A percentile compares a stretch with the other conserved stretches of the same genome.
phyloP scores from a whole-genome alignment of 2,329 filamentous ascomycete genomes.

The Claviceps monticola region DNA sequence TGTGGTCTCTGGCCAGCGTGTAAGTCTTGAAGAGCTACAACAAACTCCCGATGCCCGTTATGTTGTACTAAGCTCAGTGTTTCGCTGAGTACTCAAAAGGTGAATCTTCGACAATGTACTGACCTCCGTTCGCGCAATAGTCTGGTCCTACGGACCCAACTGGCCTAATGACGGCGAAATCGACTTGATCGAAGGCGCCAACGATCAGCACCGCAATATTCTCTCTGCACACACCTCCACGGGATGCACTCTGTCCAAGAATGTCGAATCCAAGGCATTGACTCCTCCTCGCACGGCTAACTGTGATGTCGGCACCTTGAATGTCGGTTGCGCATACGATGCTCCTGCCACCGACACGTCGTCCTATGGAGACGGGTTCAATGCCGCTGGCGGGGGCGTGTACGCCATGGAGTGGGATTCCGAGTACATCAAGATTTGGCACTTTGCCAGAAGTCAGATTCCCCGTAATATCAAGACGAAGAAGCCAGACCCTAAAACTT shows the following conservation, averaged over 20 bases:
- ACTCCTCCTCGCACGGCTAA: constrained; percentile 18
- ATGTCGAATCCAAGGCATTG: constrained; percentile 10
- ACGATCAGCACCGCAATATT: constrained; percentile 42
- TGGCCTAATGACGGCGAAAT: constrained; percentile 55
- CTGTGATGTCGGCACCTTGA: constrained; percentile 22
- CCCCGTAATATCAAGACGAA: constrained; percentile 49
- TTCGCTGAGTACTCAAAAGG: too few relatives aligned
- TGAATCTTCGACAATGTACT: too few relatives aligned
- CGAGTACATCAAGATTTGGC: constrained; percentile 58
- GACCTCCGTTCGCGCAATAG: constrained; percentile 12
- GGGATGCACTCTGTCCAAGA: constrained; percentile 17
- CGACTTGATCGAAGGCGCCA: constrained; percentile 59
- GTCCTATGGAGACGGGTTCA: constrained; percentile 52
- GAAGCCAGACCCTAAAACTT: constrained; percentile 47
- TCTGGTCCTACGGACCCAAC: constrained; percentile 38
- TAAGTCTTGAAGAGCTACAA: constrained; percentile 12
- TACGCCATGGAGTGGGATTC: constrained; percentile 61
- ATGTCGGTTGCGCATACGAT: constrained; percentile 32
- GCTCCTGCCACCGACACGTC: constrained; percentile 26
- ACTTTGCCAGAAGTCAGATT: constrained; percentile 53
- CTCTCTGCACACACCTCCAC: constrained; percentile 46
- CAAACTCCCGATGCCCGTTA: too few relatives aligned
- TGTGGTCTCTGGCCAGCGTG: constrained; percentile 66
- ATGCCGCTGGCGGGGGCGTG: constrained; percentile 50
- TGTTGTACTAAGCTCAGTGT: too few relatives aligned